Conservation (phyloP, 2,329 filamentous ascomycete species). For the Celoporthe dispersa region DNA sequence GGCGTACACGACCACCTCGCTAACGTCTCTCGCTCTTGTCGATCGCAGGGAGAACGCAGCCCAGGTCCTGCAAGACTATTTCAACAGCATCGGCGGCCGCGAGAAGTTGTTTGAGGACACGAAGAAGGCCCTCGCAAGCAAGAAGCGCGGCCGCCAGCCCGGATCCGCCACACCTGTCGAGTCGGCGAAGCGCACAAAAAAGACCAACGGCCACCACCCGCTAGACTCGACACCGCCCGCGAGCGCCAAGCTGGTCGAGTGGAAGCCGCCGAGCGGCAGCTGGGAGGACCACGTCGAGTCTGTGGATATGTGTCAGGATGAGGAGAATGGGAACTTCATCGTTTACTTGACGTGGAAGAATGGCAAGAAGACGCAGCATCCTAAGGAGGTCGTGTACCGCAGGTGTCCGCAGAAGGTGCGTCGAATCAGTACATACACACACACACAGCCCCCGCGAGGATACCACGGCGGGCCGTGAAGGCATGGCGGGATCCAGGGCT, state of each 20-base stretch:
- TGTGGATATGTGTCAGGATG: conserved; percentile 75
- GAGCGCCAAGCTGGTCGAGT: conserved; percentile 49
- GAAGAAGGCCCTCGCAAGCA: conserved; percentile 53
- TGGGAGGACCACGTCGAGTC: conserved; percentile 76
- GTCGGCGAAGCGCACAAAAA: conserved; percentile 51
- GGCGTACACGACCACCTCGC: neutral
- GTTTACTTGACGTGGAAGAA: conserved; percentile 78
- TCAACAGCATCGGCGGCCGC: conserved; percentile 65
- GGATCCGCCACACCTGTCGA: conserved; percentile 42
- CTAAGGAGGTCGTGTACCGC: conserved; percentile 69
- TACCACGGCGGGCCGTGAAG: neutral
- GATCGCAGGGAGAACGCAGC: conserved; percentile 57
- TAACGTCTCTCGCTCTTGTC: conserved; percentile 20
- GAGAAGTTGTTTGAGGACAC: conserved; percentile 58
- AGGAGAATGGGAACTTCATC: conserved; percentile 60
- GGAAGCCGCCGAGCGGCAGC: conserved; percentile 71
- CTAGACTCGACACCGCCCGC: conserved; percentile 52
- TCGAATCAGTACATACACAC: neutral
- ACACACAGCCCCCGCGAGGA: too few relatives aligned
- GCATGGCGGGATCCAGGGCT: neutral
- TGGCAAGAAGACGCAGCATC: conserved; percentile 74
- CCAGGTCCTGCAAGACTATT: conserved; percentile 68
- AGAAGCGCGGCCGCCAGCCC: conserved; percentile 61
- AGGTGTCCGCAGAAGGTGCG: conserved; percentile 78
- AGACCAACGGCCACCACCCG: conserved; percentile 58